These are phyloP conservation scores for Beauveria asiatica DNA, from an alignment of 2,329 filamentous ascomycete species.

Conservation along the genomic window DNA sequence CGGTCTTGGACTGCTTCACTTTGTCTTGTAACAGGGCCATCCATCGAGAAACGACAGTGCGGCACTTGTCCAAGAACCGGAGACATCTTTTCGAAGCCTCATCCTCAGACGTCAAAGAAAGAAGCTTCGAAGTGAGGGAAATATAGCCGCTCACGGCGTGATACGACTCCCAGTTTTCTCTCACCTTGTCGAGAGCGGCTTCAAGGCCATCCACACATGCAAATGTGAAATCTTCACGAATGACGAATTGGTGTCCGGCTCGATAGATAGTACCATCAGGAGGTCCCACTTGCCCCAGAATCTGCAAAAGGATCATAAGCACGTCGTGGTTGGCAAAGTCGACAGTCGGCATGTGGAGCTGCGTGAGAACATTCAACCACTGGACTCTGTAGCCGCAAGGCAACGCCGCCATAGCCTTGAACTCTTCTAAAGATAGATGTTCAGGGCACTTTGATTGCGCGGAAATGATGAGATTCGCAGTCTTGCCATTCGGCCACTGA, in stretches of 20 bases:
- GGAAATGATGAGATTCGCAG: background rate
- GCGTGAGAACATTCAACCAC: constrained; percentile 5
- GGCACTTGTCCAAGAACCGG: background rate
- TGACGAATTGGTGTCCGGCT: background rate
- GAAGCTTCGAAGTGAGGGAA: background rate
- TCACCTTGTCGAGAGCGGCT: background rate
- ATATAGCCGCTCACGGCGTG: background rate
- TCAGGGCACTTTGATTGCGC: background rate
- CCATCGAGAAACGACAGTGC: background rate
- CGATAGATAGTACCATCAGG: background rate
- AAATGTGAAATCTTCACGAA: background rate
- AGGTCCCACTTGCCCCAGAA: background rate
- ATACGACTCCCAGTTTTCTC: constrained; percentile 3
- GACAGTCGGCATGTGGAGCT: background rate
- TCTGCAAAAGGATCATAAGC: background rate
- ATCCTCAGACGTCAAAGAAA: background rate
- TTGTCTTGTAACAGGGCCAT: constrained; percentile 1
- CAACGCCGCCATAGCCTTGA: background rate
- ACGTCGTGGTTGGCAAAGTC: background rate
- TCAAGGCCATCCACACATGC: background rate
- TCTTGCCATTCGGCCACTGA: background rate
- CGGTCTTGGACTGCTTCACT: background rate
- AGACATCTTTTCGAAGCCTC: background rate
- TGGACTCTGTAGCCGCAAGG: background rate
- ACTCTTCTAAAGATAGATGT: constrained; percentile 18